Evolutionary conservation across 2,329 filamentous ascomycete genomes (phyloP).

Genomic region (Arthrobotrys pseudoclavata): DNA sequence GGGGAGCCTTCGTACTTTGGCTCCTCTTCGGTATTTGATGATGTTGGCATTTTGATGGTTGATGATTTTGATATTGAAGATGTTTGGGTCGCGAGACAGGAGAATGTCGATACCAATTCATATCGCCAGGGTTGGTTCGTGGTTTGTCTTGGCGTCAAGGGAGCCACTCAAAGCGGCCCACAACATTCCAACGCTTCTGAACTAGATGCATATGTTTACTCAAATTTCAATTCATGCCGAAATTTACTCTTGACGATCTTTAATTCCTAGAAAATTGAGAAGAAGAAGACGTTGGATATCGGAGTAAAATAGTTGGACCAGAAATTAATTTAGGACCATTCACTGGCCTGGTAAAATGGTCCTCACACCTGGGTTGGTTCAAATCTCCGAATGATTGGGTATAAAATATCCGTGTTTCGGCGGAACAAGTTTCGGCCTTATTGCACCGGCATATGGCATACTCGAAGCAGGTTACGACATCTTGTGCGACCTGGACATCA

Average conservation of each 20-base stretch:
- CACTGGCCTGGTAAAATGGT: too few species aligned
- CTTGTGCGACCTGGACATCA: not conserved
- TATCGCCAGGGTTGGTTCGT: not conserved
- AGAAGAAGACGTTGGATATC: too few species aligned
- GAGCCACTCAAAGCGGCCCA: not conserved
- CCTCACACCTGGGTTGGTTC: too few species aligned
- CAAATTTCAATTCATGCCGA: too few species aligned
- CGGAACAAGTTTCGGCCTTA: slow-evolving; percentile 2
- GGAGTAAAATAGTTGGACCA: too few species aligned
- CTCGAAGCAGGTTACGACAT: not conserved
- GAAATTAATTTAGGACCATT: too few species aligned
- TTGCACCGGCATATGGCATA: not conserved
- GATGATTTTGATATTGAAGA: not conserved
- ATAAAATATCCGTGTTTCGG: slow-evolving; percentile 25
- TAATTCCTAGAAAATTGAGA: too few species aligned
- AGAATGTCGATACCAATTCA: not conserved
- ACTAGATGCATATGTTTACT: too few species aligned
- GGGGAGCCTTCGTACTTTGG: slow-evolving; percentile 8
- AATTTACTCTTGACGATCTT: too few species aligned
- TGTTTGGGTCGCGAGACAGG: not conserved
- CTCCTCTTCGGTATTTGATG: not conserved
- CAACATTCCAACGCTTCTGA: too few species aligned
- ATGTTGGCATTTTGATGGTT: slow-evolving; percentile 13
- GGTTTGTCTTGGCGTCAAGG: not conserved
- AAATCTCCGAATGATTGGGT: not conserved